Evolutionary conservation across 179 eudicot genomes (phyloP).

Genomic region (Patellifolia procumbens): DNA sequence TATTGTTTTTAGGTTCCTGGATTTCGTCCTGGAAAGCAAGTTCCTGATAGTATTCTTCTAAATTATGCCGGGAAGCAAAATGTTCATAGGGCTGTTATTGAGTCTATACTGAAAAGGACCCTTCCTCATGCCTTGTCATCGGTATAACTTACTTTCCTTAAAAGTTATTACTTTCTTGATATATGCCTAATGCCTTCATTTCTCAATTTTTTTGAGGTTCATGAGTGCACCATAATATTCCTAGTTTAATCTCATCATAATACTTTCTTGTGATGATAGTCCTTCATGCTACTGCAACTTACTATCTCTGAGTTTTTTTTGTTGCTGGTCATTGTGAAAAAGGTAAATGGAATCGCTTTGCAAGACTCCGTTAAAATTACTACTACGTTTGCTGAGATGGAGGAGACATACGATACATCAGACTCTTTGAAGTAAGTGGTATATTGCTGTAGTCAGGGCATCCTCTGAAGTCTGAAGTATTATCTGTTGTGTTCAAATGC

Average conservation of each 20-base stretch:
- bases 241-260: neutral
- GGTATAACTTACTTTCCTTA: conserved; percentile 41
- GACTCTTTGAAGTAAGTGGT: conserved; percentile 61
- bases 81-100: conserved; percentile 66
- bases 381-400: conserved; percentile 78
- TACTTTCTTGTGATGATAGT: too few species aligned
- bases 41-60: conserved; percentile 78
- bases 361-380: conserved; percentile 72
- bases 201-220: neutral
- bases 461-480: neutral
- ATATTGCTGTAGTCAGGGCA: neutral
- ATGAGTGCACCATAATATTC: neutral
- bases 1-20: conserved; percentile 75
- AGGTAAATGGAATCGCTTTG: conserved; percentile 82
- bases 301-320: conserved; percentile 1
- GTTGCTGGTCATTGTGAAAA: conserved; percentile 11
- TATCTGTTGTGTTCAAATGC: neutral
- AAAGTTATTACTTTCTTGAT: neutral
- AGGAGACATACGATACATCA: conserved; percentile 50
- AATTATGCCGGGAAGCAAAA: conserved; percentile 58
- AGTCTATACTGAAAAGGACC: conserved; percentile 83
- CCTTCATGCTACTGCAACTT: too few species aligned
- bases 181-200: conserved; percentile 3
- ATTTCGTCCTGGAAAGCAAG: conserved; percentile 89
- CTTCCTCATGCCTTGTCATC: conserved; percentile 96